A percentile compares a stretch with the other conserved stretches of the same genome.
Evolutionary conservation across 2,329 filamentous ascomycete genomes (phyloP).

Genomic region (Aspergillus bombycis): DNA sequence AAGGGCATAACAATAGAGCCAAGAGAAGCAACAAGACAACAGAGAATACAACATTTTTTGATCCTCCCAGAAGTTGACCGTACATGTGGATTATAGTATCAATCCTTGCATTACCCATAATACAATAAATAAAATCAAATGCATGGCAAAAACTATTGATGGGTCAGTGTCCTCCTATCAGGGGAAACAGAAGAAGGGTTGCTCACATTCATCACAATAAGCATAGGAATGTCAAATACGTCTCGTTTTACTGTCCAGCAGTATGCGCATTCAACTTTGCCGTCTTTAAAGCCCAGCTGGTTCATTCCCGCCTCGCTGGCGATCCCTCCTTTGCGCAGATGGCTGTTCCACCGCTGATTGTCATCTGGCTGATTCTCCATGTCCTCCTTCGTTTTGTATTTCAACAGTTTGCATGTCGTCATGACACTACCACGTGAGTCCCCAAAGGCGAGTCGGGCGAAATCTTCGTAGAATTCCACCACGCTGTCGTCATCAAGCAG

Average conservation of each 20-base stretch:
- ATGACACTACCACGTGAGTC: constrained; percentile 85
- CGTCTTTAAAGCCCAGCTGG: constrained; percentile 76
- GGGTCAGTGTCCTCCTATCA: constrained; percentile 16
- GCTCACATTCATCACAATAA: constrained; percentile 97
- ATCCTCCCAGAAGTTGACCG: constrained; percentile 4
- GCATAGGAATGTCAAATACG: constrained; percentile 97
- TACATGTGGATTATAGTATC: neutral
- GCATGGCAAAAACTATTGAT: constrained; percentile 48
- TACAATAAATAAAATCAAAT: constrained; percentile 38
- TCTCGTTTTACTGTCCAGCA: constrained; percentile 97
- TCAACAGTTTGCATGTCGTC: constrained; percentile 81
- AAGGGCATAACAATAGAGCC: neutral
- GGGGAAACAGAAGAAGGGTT: neutral
- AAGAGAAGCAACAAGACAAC: neutral
- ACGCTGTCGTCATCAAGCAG: constrained; percentile 91
- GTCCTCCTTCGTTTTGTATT: constrained; percentile 78
- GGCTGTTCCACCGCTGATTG: constrained; percentile 49
- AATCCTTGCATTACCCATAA: constrained; percentile 5
- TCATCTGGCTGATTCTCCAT: constrained; percentile 50
- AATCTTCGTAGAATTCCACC: constrained; percentile 94
- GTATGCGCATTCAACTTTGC: constrained; percentile 91
- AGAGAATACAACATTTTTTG: neutral
- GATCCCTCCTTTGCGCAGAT: constrained; percentile 50
- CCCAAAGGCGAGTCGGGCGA: constrained; percentile 87
- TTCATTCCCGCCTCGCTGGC: constrained; percentile 70